Base-by-base conservation (phyloP, 148 eudicot species). In the Heliosperma pusillum region DNA sequence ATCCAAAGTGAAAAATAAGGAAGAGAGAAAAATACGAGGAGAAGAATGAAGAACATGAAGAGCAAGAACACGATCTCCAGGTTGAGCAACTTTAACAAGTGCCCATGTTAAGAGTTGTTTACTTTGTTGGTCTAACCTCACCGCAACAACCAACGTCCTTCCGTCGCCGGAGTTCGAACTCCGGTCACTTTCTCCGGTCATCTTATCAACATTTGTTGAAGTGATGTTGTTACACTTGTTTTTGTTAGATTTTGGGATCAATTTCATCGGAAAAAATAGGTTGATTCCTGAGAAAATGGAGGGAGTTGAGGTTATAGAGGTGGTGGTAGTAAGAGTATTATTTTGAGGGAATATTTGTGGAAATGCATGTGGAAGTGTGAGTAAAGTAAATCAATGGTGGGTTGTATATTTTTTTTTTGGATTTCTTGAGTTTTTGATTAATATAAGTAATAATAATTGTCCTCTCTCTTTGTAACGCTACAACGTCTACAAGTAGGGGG, bases 61-160 rank as follows among this genome's bases (percentile, higher is more conserved):
- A 81, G 86, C 90, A 59, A 87, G 68, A 30, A 87, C 83, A 24
- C 76, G 86, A 77, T 87, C 90, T 42, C 90, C 90, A 44, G 90
- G 83, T 8, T 77, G 77, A 79, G 90, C 90, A 59, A 83, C 72
- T 30, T 87, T 87, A 58, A 87, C 85, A 0, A 85, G 74, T 5
- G 88, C 80, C 89, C 90, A 87, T 11, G 86, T 87, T 10, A 87
- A 79, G 11, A 87, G 75, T 55, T 81, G 86, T 44, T 82, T 81
- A 44, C 90, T 87, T 70, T 83, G 78, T 72, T 70, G 79, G 81
- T 87, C 86, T 27, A 87, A 33, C 19, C 79, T 83, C 19, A 85
- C 84, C 7, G 83, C 90, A 0, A 85, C 88, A 15, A 85, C 53
- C 74, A 87, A 82, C 74, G 77, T 72, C 68, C 74, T 76, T 30